Base-by-base conservation (phyloP, 2,329 filamentous ascomycete genomes). In the Polytolypa hystricis region DNA sequence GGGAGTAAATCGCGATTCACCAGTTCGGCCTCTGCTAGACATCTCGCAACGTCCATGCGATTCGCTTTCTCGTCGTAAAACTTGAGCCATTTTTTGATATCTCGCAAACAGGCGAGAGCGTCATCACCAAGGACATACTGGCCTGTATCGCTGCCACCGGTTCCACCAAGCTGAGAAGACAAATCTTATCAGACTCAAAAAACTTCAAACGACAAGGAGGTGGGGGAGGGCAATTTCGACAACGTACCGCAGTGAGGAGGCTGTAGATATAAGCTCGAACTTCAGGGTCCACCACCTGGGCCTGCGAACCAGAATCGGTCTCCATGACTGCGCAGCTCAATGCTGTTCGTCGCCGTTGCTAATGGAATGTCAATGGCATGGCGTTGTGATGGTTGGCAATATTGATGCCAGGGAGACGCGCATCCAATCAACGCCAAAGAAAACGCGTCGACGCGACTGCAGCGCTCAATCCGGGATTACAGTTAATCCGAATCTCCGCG, bases 61-160 rank as follows among this genome's bases (percentile, higher is more conserved):
- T 94, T 93, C 46, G 81, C 77, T 57, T 93, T 93, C 56, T 93
- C 84, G 58, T 95, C 87, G 68, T 91, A 91, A 44, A 94, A 77
- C 49, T 85, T 86, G 47, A 98, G 73, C 91, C 91, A 98, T 74
- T 81, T 81, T 55, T 91, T 89, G 37, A 98, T 71, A 62, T 98
- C 91, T 44, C 89, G 86, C 39, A 98, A 69, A 53, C 87, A 91
- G 40, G 91, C 84, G 42, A 93, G 69, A 9, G 87, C 89, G 55
- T 95, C 89, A 60, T 96, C 89, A 60, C 91, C 91, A 23, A 96
- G 77, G 29, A 84, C 73, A 58, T 98, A 98, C 53, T 73, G 73
- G 39, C 83, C 83, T 53, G 86, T 79, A 50, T 89, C 79, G 47
- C 84, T 81, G 35, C 77, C 70, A 49, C 82, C 82, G 51, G 78